Evolutionary conservation across 192 early-diverging fungal genomes (phyloP), one percentile per base, ranked within the genome.

Genomic region (Coemansia sp.): DNA sequence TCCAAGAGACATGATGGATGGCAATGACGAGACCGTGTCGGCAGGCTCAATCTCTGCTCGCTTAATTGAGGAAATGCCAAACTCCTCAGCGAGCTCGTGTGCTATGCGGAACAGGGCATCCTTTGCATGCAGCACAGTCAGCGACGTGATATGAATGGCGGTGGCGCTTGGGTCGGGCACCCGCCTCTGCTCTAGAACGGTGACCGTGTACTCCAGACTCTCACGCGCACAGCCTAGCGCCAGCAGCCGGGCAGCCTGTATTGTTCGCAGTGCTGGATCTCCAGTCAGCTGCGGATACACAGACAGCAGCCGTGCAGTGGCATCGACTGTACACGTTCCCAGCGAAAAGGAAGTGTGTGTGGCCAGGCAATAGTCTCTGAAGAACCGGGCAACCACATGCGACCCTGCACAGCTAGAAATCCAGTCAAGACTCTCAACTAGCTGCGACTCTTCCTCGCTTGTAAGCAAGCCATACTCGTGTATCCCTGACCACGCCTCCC

Each of bases 401-500:
- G 76, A 79, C 37, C 73, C 68, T 15, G 69, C 73, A 21, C 77
- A 73, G 57, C 62, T 58, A 10, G 49, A 50, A 0, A 64, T n/a
- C 81, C 81, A 84, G 40, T 84, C 77, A 5, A 76, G 45, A 15
- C 54, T 38, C 3, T 39, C 23, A 42, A 84, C 64, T 26, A 84
- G 66, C 40, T 47, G 48, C 0, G 52, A 21, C 26, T 84, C 81
- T 39, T 79, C 81, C 10, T 66, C 47, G 42, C 61, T 41, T 0
- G 81, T 79, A 42, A 84, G 67, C 56, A 84, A 50, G 4, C 82
- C 82, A 38, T 79, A 63, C 43, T 76, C 76, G n/a, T 77, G 64
- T n/a, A 84, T 56, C 2, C 76, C 76, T 1, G 77, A 64, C 82
- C 82, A 84, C 12, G 82, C 82, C 63, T 84, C 82, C 82, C 82